Percentiles rank a stretch among this genome's conserved stretches.
Evolutionary conservation across 2,329 filamentous ascomycete species (phyloP).

Genomic region (Claviceps sp.): DNA sequence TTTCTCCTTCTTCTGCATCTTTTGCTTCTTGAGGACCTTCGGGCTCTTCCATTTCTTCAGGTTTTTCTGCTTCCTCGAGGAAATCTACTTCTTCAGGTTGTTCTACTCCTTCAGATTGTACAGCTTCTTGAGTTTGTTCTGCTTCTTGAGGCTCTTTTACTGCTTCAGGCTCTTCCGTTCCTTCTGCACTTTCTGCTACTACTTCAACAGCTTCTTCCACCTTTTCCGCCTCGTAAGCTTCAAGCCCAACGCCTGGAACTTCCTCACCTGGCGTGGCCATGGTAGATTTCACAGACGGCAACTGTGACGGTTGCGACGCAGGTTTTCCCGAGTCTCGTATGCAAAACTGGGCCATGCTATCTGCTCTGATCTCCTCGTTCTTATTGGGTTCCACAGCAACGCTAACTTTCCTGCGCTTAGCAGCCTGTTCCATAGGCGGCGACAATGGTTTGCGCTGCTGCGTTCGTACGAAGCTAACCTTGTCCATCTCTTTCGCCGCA

Average conservation of each 20-base stretch:
- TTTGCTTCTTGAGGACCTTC: too few species aligned
- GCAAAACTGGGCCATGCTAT: not conserved
- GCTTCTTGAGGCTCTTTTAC: too few species aligned
- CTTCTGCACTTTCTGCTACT: too few species aligned
- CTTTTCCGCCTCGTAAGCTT: not conserved
- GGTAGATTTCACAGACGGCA: slow-evolving; percentile 15
- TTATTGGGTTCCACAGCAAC: not conserved
- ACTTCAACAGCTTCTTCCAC: too few species aligned
- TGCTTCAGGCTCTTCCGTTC: too few species aligned
- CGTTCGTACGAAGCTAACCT: slow-evolving; percentile 23
- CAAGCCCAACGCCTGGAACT: slow-evolving; percentile 5
- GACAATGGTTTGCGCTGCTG: slow-evolving; percentile 7
- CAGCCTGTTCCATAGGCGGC: slow-evolving; percentile 11
- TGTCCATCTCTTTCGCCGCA: slow-evolving; percentile 26
- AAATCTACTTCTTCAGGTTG: too few species aligned
- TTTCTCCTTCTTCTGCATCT: too few species aligned
- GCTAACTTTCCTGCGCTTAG: slow-evolving; percentile 15
- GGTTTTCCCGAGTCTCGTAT: slow-evolving; percentile 15
- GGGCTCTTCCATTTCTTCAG: too few species aligned
- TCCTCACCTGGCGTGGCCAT: slow-evolving; percentile 20
- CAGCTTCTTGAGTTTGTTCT: too few species aligned
- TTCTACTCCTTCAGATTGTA: too few species aligned
- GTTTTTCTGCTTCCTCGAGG: too few species aligned
- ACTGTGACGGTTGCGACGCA: slow-evolving; percentile 13
- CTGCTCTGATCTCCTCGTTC: not conserved